Evolutionary conservation across 2,329 filamentous ascomycete species (phyloP).

Genomic region (Sphaerulina musiva): DNA sequence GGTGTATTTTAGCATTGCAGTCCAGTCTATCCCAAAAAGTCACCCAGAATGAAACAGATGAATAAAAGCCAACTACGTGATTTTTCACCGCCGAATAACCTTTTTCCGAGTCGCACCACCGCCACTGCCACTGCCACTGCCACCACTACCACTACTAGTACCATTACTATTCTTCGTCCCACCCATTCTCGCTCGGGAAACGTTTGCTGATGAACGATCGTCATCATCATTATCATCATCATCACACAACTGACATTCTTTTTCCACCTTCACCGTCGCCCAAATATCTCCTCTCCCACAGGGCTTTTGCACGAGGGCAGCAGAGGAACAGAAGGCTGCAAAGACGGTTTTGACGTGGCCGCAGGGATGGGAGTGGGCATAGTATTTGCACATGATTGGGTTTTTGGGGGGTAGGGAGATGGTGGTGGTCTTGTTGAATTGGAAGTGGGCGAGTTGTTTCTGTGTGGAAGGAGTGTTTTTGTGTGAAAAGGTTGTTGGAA

Average conservation of each 20-base stretch:
- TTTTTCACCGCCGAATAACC: slow-evolving; percentile 16
- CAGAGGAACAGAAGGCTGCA: slow-evolving; percentile 31
- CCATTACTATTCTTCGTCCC: too few species aligned
- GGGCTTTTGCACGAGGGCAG: slow-evolving; percentile 30
- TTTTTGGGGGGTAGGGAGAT: too few species aligned
- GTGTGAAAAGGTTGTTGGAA: not conserved
- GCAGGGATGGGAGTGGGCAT: slow-evolving; percentile 43
- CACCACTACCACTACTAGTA: too few species aligned
- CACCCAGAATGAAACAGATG: too few species aligned
- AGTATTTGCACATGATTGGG: slow-evolving; percentile 44
- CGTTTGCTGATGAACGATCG: slow-evolving; percentile 15
- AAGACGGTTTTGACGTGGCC: slow-evolving; percentile 41
- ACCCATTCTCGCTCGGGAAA: slow-evolving; percentile 15
- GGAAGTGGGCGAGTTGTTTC: slow-evolving; percentile 1
- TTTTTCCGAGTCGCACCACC: slow-evolving; percentile 20
- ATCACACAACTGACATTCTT: slow-evolving; percentile 28
- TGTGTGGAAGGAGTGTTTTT: not conserved
- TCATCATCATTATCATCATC: slow-evolving; percentile 11
- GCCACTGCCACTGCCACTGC: too few species aligned
- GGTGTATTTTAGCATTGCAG: too few species aligned
- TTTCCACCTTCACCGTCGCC: slow-evolving; percentile 34
- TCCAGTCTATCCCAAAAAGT: too few species aligned
- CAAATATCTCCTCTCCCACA: slow-evolving; percentile 34
- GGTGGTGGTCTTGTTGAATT: not conserved
- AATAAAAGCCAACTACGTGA: too few species aligned